phyloP scores from a whole-genome alignment of 2,329 filamentous ascomycete species.

The Cytospora leucostoma region DNA sequence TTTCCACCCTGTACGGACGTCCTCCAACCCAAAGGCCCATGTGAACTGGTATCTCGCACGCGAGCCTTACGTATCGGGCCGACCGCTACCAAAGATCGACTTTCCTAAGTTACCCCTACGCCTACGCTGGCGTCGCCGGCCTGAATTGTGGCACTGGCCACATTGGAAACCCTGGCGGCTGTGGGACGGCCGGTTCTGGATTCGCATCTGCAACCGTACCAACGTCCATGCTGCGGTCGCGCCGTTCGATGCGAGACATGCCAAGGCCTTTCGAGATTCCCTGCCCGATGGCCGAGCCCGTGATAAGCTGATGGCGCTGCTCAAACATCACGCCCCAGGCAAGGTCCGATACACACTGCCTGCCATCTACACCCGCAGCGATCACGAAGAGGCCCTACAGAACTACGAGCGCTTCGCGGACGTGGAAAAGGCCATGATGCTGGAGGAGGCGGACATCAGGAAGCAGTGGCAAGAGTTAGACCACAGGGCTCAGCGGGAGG shows the following conservation, averaged over 20 bases:
- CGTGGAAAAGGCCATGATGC: constrained; percentile 7
- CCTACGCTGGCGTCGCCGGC: constrained; percentile 19
- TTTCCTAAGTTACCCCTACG: constrained; percentile 26
- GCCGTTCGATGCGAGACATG: constrained; percentile 48
- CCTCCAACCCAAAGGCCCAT: constrained; percentile 16
- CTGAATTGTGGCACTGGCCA: constrained; percentile 33
- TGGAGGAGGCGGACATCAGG: constrained; percentile 9
- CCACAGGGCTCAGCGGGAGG: not conserved
- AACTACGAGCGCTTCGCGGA: constrained; percentile 29
- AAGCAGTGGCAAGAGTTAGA: constrained; percentile 13
- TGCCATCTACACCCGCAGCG: constrained; percentile 50
- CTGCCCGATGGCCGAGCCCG: constrained; percentile 37
- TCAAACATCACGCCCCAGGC: constrained; percentile 54
- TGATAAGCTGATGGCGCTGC: constrained; percentile 43
- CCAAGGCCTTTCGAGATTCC: constrained; percentile 50
- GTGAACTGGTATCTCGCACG: constrained; percentile 49
- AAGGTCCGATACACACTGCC: constrained; percentile 59
- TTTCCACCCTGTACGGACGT: constrained; percentile 43
- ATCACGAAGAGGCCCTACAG: constrained; percentile 36
- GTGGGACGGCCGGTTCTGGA: constrained; percentile 66
- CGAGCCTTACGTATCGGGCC: constrained; percentile 46
- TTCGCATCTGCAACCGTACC: constrained; percentile 49
- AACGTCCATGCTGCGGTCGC: constrained; percentile 46
- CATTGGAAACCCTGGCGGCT: constrained; percentile 41
- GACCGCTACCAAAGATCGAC: constrained; percentile 36